Percentiles rank a stretch among this genome's conserved stretches.
phyloP scores from a whole-genome alignment of 805 yeast species.

The Suhomyces emberorum region DNA sequence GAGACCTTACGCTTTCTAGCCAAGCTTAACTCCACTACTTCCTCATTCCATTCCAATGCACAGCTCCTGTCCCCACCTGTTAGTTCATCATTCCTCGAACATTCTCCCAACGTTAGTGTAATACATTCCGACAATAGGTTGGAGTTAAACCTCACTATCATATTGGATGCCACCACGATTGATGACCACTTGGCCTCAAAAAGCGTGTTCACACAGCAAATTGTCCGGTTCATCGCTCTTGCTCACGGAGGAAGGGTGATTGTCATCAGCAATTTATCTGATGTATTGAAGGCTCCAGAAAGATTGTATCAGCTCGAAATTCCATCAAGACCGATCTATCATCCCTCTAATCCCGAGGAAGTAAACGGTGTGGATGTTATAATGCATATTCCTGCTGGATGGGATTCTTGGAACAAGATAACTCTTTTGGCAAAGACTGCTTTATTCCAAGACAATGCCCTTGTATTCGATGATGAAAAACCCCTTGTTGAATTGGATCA shows the following conservation, averaged over 20 bases:
- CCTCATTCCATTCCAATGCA: too few relatives aligned
- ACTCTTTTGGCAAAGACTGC: conserved; percentile 26
- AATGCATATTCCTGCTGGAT: conserved; percentile 40
- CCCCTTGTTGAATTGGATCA: conserved; percentile 15
- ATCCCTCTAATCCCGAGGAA: neutral
- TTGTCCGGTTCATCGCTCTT: conserved; percentile 30
- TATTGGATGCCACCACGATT: conserved; percentile 14
- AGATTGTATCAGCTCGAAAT: neutral
- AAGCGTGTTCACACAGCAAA: conserved; percentile 31
- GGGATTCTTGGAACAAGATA: conserved; percentile 55
- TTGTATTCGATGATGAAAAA: conserved; percentile 14
- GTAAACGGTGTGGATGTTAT: conserved; percentile 4
- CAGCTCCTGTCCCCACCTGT: too few relatives aligned
- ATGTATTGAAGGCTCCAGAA: conserved; percentile 5
- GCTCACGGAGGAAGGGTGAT: conserved; percentile 28
- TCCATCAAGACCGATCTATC: conserved; percentile 15
- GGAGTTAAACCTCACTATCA: conserved; percentile 13
- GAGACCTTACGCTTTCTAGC: conserved; percentile 11
- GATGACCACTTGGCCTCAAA: conserved; percentile 17
- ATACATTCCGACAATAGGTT: too few relatives aligned
- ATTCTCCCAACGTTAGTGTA: too few relatives aligned
- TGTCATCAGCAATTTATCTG: conserved; percentile 8
- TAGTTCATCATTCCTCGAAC: too few relatives aligned
- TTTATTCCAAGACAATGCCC: conserved; percentile 12
- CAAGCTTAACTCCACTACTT: neutral